phyloP scores from a whole-genome alignment of 2,329 filamentous ascomycete genomes.

The Aspergillus sergii region DNA sequence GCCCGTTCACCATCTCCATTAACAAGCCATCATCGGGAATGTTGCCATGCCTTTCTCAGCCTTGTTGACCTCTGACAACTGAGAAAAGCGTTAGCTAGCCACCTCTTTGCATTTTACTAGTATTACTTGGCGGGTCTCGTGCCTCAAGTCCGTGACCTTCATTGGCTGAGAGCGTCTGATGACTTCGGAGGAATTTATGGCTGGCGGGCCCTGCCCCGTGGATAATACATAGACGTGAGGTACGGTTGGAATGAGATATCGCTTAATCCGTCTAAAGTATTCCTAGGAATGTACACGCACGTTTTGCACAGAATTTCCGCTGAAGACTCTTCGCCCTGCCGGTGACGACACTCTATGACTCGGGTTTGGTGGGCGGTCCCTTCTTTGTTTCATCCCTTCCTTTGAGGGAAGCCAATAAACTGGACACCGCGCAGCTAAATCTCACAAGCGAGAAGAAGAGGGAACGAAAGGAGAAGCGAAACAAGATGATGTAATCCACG shows the following conservation, averaged over 20 bases:
- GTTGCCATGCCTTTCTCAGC: background rate
- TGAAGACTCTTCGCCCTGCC: background rate
- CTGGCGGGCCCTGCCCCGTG: background rate
- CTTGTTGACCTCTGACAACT: background rate
- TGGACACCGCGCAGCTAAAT: background rate
- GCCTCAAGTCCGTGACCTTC: constrained; percentile 3
- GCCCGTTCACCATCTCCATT: background rate
- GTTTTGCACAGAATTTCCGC: background rate
- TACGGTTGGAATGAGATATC: background rate
- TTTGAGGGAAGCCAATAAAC: background rate
- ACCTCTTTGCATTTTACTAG: background rate
- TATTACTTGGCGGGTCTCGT: constrained; percentile 8
- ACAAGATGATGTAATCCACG: background rate
- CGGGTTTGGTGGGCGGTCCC: background rate
- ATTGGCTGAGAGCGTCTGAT: constrained; percentile 9
- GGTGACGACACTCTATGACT: constrained; percentile 1
- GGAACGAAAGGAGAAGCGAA: background rate
- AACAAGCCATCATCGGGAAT: background rate
- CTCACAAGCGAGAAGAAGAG: background rate
- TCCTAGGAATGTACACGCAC: background rate
- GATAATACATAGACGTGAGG: background rate
- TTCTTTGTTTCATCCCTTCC: constrained; percentile 6
- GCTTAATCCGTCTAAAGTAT: background rate
- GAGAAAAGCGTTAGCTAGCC: background rate
- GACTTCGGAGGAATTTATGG: constrained; percentile 7